Base-by-base conservation (phyloP, 371 early-diverging fungal genomes). In the Mortierella sp. region DNA sequence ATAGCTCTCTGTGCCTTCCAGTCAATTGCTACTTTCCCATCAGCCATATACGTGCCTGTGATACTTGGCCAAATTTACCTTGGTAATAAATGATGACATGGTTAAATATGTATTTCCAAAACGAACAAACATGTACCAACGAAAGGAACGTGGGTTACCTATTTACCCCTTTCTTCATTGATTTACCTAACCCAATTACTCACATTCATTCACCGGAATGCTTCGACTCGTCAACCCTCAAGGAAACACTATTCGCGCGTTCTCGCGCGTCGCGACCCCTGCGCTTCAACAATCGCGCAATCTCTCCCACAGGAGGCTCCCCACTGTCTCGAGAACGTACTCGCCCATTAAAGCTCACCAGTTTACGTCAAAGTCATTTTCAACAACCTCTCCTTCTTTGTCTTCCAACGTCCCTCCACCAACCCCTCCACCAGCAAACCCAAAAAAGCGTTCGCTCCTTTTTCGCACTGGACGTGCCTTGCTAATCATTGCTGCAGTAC, bases 401-500 rank as follows among this genome's bases (percentile, higher is more conserved):
- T 37, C 73, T 37, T 51, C 67, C 49, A 31, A 47, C 3, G 26
- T 12, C 32, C 53, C 68, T 2, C 42, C 42, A 19, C 58, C 73
- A 40, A 34, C 74, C 15, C 63, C 76, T 8, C 49, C 70, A 26
- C 68, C 72, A 28, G 64, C 68, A 35, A 68, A 62, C 37, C 70
- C 75, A 34, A 53, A 23, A 28, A 53, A 23, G 17, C 70, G 28
- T 7, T 75, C 82, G 58, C 65, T 71, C 22, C 47, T 76, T n/a
- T 72, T 59, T 42, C 72, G 73, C 5, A 67, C 65, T n/a, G 77
- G 77, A 4, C 72, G 73, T 29, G 72, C 64, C 7, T 31, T 76
- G 15, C 32, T 72, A 28, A 23, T 73, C 35, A 43, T 60, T 2
- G 55, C 28, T 7, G 72, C 72, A 22, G 61, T 76, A 8, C 78